Conservation (phyloP, 1,284 basidiomycete genomes). For the Cryptococcus hybrid region DNA sequence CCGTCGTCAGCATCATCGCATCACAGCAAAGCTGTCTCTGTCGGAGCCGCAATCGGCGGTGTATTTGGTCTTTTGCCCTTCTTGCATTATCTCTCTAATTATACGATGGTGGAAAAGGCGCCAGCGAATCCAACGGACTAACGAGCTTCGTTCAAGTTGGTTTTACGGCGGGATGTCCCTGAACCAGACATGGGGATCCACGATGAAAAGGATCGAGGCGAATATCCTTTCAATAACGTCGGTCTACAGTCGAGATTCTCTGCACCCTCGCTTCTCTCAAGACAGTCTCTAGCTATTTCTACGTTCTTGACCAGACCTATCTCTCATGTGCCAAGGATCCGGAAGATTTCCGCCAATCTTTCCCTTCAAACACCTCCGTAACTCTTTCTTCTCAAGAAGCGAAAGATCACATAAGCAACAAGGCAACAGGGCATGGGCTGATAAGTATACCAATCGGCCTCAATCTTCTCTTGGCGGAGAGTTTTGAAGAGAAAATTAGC, state of each 20-base stretch:
- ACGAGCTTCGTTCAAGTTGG: slow-evolving; percentile 23
- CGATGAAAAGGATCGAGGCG: not conserved
- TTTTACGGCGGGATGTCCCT: slow-evolving; percentile 28
- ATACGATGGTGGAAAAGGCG: slow-evolving; percentile 21
- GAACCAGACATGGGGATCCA: not conserved
- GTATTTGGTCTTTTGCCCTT: slow-evolving; percentile 20
- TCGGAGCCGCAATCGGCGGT: slow-evolving; percentile 26
- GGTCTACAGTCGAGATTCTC: slow-evolving; percentile 14
- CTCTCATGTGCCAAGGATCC: slow-evolving; percentile 2
- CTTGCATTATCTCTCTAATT: slow-evolving; percentile 15
- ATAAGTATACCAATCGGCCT: slow-evolving; percentile 9
- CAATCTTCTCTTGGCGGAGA: not conserved
- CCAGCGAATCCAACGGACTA: slow-evolving; percentile 13
- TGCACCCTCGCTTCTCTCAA: slow-evolving; percentile 11
- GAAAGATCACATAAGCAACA: not conserved
- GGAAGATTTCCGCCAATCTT: slow-evolving; percentile 2
- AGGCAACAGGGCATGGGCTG: slow-evolving; percentile 8
- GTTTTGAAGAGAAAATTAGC: not conserved
- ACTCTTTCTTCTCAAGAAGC: not conserved
- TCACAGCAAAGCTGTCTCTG: slow-evolving; percentile 12
- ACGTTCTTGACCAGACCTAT: slow-evolving; percentile 8
- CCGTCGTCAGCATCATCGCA: not conserved
- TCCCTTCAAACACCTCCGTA: slow-evolving; percentile 3
- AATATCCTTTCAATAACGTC: not conserved
- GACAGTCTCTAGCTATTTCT: slow-evolving; percentile 8